Conservation (phyloP, 192 early-diverging fungal genomes). For the Gonapodya prolifera region DNA sequence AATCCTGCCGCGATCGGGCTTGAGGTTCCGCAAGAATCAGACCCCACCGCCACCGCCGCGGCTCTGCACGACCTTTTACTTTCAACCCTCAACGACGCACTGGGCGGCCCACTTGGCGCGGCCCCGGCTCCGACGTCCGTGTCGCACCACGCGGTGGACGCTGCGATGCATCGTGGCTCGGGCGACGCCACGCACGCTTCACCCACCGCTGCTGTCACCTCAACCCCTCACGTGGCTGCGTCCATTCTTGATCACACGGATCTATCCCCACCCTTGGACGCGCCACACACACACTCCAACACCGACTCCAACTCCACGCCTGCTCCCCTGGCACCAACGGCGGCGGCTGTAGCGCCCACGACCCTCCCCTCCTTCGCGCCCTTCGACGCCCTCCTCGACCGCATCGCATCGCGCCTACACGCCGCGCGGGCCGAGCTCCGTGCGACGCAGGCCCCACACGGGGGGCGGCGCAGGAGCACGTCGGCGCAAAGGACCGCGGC, state of each 20-base stretch:
- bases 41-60: too few relatives aligned
- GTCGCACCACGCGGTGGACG: too few relatives aligned
- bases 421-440: background rate
- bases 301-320: background rate
- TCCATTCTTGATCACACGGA: background rate
- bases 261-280: background rate
- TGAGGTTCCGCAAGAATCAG: too few relatives aligned
- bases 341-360: background rate
- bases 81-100: too few relatives aligned
- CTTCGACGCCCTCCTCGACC: background rate
- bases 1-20: too few relatives aligned
- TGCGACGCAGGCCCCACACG: background rate
- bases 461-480: background rate
- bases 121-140: too few relatives aligned
- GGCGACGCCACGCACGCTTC: too few relatives aligned
- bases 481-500: background rate
- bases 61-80: too few relatives aligned
- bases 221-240: background rate
- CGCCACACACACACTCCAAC: background rate
- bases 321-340: too few relatives aligned
- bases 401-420: background rate
- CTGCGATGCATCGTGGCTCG: too few relatives aligned
- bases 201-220: too few relatives aligned
- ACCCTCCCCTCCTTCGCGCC: background rate
- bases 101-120: too few relatives aligned